Conservation (phyloP, 768 basidiomycete genomes). For the Gyrodon lividus region DNA sequence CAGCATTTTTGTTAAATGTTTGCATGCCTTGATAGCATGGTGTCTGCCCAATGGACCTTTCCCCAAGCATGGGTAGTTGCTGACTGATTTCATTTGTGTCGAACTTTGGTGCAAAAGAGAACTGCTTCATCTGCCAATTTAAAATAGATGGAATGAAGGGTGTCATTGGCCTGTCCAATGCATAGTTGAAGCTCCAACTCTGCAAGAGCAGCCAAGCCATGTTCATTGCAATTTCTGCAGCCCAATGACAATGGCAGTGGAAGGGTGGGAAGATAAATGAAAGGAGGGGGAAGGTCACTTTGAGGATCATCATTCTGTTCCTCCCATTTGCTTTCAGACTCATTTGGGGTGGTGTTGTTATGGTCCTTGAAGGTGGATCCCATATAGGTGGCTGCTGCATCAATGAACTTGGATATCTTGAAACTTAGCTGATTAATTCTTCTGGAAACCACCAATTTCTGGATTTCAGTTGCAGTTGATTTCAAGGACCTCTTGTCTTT, state of each 20-base stretch:
- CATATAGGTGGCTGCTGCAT: neutral
- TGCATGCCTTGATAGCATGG: neutral
- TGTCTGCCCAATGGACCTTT: neutral
- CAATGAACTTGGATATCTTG: neutral
- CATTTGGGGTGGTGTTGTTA: neutral
- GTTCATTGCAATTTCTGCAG: neutral
- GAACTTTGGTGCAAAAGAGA: neutral
- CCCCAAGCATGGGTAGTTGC: neutral
- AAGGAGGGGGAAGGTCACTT: no score
- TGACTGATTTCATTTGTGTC: neutral
- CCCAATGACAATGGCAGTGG: neutral
- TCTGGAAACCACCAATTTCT: neutral
- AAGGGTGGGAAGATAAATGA: neutral
- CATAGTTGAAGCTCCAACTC: conserved; percentile 6
- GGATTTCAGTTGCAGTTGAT: neutral
- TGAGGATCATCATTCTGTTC: no score
- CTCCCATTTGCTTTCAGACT: no score
- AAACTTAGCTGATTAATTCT: neutral
- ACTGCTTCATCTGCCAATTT: conserved; percentile 11
- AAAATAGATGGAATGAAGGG: conserved; percentile 5
- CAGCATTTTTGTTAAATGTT: neutral
- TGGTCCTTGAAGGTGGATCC: neutral
- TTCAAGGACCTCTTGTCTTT: neutral
- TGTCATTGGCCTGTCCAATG: conserved; percentile 17
- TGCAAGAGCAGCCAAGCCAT: neutral